A percentile compares a stretch with the other conserved stretches of the same genome.
Evolutionary conservation across 2,329 filamentous ascomycete species (phyloP).

Genomic region (Drechslerella stenobrocha): DNA sequence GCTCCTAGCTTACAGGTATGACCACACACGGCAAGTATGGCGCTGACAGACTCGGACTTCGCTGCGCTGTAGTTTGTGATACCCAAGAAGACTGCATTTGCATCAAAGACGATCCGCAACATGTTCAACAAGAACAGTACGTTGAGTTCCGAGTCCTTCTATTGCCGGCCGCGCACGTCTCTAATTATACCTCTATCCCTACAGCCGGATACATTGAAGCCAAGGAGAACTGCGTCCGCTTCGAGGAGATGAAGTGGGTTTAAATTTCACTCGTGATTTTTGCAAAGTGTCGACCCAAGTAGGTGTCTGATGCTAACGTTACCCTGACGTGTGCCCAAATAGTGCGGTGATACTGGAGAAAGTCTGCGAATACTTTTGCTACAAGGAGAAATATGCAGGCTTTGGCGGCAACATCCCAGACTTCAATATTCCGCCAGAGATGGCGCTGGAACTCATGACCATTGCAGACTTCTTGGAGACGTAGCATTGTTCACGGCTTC

Average conservation of each 20-base stretch:
- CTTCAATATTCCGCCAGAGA: constrained; percentile 69
- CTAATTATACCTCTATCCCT: neutral
- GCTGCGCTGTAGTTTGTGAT: constrained; percentile 63
- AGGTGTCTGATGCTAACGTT: neutral
- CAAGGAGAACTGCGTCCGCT: constrained; percentile 62
- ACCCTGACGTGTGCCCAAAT: neutral
- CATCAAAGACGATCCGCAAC: constrained; percentile 66
- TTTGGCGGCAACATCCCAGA: constrained; percentile 64
- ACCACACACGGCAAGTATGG: no score
- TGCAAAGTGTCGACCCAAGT: neutral
- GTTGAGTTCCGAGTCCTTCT: constrained; percentile 50
- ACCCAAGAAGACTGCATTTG: constrained; percentile 64
- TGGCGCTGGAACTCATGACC: constrained; percentile 68
- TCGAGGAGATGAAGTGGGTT: constrained; percentile 65
- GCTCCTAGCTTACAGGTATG: no score
- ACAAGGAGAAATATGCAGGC: constrained; percentile 67
- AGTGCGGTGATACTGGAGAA: constrained; percentile 68
- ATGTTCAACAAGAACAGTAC: constrained; percentile 68
- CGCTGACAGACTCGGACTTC: neutral
- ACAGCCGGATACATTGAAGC: constrained; percentile 58
- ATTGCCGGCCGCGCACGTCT: neutral
- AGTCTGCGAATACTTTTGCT: constrained; percentile 71
- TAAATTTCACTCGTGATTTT: neutral
- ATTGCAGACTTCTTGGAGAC: constrained; percentile 66
- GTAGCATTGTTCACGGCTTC: neutral